Evolutionary conservation across 805 yeast species (phyloP).

Genomic region (Starmerella davenportii): DNA sequence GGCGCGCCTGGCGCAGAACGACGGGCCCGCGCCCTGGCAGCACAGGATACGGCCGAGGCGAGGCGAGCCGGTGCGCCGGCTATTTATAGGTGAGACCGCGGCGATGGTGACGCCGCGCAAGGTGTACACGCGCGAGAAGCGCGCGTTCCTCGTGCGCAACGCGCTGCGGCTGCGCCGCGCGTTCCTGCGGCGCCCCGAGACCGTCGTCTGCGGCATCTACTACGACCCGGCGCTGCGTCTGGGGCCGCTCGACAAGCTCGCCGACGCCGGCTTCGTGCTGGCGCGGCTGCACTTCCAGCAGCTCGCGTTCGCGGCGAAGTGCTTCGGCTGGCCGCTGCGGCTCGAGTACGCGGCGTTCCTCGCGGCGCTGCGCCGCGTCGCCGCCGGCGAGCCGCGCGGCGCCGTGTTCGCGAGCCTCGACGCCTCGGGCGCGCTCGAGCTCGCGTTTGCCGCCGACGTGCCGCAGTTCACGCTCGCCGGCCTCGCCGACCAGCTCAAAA

Average conservation of each 20-base stretch:
- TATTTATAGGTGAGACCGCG: background rate
- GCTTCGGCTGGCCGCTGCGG: background rate
- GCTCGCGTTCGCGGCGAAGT: background rate
- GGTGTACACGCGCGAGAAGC: background rate
- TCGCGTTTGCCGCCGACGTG: background rate
- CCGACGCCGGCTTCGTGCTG: constrained; percentile 2
- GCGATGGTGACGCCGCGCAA: constrained; percentile 3
- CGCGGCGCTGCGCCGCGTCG: background rate
- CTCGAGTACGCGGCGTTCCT: background rate
- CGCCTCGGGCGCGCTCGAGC: background rate
- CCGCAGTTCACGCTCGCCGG: constrained; percentile 1
- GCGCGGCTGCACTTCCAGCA: constrained; percentile 3
- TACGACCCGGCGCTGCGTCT: constrained; percentile 2
- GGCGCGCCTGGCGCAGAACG: too few species aligned
- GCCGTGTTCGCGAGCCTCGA: background rate
- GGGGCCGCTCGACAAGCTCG: background rate
- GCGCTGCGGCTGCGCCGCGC: constrained; percentile 1
- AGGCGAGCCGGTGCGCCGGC: too few species aligned
- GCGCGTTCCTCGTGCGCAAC: background rate
- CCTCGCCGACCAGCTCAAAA: constrained; percentile 1
- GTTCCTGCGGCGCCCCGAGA: background rate
- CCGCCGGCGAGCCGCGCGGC: background rate
- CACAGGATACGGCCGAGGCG: too few species aligned
- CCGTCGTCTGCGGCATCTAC: constrained; percentile 1
- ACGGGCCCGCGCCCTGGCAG: too few species aligned